These are phyloP conservation scores for Pleurotus djamor DNA, from an alignment of 768 basidiomycete genomes.

Conservation along the genomic window DNA sequence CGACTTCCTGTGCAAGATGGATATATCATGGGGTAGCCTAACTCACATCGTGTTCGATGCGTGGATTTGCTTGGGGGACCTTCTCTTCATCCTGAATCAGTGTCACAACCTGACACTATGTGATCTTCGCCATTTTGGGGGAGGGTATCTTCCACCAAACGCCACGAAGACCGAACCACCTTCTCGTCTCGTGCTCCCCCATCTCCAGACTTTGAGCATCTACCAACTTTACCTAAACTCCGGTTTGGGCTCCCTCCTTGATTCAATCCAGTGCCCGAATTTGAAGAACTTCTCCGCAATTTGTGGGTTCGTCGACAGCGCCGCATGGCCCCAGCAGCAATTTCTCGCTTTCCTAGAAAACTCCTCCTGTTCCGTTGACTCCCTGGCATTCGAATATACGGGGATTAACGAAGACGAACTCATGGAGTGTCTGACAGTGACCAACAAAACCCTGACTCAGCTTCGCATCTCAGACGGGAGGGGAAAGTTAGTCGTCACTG, in stretches of 20 bases:
- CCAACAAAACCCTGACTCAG: constrained; percentile 2
- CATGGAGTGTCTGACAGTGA: constrained; percentile 1
- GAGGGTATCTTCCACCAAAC: constrained; percentile 2
- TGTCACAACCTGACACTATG: constrained; percentile 14
- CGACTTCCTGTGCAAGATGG: constrained; percentile 10
- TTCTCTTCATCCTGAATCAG: constrained; percentile 16
- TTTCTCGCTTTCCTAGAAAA: constrained; percentile 5
- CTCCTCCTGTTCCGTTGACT: constrained; percentile 1
- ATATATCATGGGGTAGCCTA: constrained; percentile 16
- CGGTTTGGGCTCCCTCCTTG: constrained; percentile 18
- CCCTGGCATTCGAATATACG: constrained; percentile 2
- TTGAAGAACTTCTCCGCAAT: constrained; percentile 14
- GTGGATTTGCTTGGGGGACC: constrained; percentile 13
- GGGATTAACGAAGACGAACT: constrained; percentile 6
- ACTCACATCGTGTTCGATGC: constrained; percentile 18
- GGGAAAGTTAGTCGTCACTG: constrained; percentile 1
- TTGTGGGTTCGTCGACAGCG: constrained; percentile 14
- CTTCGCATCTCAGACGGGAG: constrained; percentile 4
- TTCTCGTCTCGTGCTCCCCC: constrained; percentile 10
- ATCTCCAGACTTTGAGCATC: constrained; percentile 15
- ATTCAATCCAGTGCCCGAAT: constrained; percentile 14
- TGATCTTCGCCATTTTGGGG: constrained; percentile 17
- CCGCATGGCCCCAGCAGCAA: constrained; percentile 7
- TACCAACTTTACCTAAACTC: constrained; percentile 18
- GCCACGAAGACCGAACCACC: neutral